A percentile compares a stretch with the other conserved stretches of the same genome.
These are phyloP conservation scores for Elongisporangium prolatum DNA, from an alignment of 352 stramenopile species.

Conservation along the genomic window DNA sequence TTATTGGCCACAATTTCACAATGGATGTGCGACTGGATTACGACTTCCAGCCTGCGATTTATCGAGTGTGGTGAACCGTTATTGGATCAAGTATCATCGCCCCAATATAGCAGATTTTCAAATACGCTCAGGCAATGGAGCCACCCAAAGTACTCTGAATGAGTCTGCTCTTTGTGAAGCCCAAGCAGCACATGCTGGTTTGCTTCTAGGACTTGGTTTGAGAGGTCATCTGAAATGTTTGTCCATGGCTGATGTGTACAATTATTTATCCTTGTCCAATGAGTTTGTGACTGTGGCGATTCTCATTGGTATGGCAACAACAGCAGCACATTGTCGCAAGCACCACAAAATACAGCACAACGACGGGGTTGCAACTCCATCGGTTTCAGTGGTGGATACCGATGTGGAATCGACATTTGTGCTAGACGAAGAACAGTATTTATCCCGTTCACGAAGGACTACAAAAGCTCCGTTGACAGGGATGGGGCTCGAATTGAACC, in stretches of 20 bases:
- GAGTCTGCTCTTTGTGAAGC: constrained; percentile 5
- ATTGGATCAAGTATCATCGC: constrained; percentile 98
- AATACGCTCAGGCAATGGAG: background rate
- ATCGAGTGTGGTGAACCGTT: constrained; percentile 89
- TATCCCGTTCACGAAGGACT: constrained; percentile 6
- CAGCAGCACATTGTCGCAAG: constrained; percentile 81
- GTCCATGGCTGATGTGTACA: constrained; percentile 98
- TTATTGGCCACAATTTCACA: constrained; percentile 98
- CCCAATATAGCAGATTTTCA: constrained; percentile 50
- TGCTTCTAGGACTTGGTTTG: constrained; percentile 94
- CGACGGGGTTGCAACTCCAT: background rate
- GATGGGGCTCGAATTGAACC: constrained; percentile 46
- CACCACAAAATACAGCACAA: background rate
- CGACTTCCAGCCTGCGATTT: constrained; percentile 69
- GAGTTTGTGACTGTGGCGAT: constrained; percentile 96
- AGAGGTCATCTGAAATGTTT: constrained; percentile 93
- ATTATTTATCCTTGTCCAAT: constrained; percentile 96
- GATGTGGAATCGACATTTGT: background rate
- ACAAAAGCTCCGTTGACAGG: constrained; percentile 31
- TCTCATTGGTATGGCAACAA: constrained; percentile 95
- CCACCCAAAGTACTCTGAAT: constrained; percentile 5
- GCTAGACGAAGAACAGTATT: background rate
- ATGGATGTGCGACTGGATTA: constrained; percentile 95
- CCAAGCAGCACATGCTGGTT: constrained; percentile 84
- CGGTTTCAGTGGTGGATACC: background rate